These are phyloP conservation scores for Cladophialophora psammophila DNA, from an alignment of 2,329 filamentous ascomycete species.

Conservation along the genomic window DNA sequence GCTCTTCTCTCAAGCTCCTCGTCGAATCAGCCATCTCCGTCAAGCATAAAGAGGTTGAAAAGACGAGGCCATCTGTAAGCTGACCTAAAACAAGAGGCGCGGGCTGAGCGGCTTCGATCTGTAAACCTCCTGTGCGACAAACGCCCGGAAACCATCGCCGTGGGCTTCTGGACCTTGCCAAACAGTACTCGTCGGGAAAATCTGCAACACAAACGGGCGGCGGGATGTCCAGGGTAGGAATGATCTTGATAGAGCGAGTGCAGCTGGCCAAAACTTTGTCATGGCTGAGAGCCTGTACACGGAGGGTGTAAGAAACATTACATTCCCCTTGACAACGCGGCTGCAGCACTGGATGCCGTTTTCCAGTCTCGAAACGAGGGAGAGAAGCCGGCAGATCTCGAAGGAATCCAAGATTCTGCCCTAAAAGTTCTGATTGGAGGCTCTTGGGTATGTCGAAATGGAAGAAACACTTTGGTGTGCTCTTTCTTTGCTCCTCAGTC, in stretches of 20 bases:
- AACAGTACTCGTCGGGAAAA: background rate
- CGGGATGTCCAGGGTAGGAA: background rate
- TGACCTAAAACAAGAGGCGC: background rate
- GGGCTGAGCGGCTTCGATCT: background rate
- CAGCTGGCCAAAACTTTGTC: background rate
- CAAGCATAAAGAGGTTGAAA: background rate
- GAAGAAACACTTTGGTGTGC: conserved; percentile 2
- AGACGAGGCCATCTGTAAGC: background rate
- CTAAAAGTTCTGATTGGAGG: background rate
- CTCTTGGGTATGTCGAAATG: background rate
- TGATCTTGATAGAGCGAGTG: background rate
- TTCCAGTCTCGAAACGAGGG: background rate
- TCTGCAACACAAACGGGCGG: background rate
- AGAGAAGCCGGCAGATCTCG: background rate
- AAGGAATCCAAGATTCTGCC: background rate
- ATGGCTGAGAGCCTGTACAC: background rate
- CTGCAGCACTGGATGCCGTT: background rate
- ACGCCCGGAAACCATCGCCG: background rate
- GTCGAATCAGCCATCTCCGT: background rate
- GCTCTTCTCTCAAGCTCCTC: background rate
- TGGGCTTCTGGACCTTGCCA: background rate
- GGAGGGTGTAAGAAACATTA: background rate
- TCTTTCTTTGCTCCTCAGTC: background rate
- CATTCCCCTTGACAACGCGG: background rate
- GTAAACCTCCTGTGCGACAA: background rate